These are phyloP conservation scores for Rhynchospora tenuis DNA, from an alignment of 176 grass and related monocot species.

Conservation along the genomic window DNA sequence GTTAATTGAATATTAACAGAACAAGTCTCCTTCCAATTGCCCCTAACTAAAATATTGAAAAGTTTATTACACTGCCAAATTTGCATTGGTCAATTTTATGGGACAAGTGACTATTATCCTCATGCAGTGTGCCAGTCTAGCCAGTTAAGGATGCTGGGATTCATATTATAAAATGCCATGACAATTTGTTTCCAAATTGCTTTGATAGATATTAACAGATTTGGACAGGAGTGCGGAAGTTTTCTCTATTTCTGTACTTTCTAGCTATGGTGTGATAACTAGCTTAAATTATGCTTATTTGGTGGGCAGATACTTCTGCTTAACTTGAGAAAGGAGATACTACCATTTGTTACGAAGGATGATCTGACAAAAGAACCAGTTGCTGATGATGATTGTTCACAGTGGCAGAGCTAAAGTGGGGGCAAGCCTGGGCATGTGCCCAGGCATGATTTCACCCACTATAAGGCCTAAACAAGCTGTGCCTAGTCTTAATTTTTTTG, in stretches of 20 bases:
- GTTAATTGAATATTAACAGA: no score
- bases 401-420: no score
- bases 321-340: slow-evolving; percentile 77
- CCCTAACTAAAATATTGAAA: neutral
- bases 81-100: neutral
- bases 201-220: neutral
- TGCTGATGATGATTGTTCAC: slow-evolving; percentile 44
- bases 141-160: neutral
- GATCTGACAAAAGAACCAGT: neutral
- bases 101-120: neutral
- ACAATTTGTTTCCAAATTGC: neutral
- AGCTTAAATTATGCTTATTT: neutral
- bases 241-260: no score
- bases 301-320: slow-evolving; percentile 52
- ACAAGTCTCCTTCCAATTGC: no score
- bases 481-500: no score
- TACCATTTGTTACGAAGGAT: slow-evolving; percentile 43
- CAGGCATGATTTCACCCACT: no score
- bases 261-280: no score
- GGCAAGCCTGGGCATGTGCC: no score
- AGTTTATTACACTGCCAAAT: neutral
- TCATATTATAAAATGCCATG: neutral
- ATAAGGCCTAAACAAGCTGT: no score
- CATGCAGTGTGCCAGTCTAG: neutral
- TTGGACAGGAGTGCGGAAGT: neutral